These are phyloP conservation scores for Aspergillus carbonarius DNA, from an alignment of 2,329 filamentous ascomycete species.

Conservation along the genomic window DNA sequence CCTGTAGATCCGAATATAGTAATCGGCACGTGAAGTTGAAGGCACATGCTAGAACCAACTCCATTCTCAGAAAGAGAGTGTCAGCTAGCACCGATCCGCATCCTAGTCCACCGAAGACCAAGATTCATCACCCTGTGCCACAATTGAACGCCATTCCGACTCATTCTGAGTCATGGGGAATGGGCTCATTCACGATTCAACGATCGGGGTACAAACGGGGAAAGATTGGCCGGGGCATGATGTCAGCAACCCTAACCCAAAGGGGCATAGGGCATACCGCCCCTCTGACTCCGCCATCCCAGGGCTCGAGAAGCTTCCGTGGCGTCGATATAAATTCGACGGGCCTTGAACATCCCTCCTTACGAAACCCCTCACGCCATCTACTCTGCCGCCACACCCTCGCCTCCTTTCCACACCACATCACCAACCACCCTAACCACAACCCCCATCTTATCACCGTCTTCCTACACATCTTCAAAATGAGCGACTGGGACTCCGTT, in stretches of 20 bases:
- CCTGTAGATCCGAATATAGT: too few species aligned
- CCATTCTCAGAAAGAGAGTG: too few species aligned
- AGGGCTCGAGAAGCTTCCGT: conserved; percentile 42
- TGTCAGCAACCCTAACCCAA: conserved; percentile 22
- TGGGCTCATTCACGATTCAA: neutral
- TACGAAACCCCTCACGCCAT: conserved; percentile 30
- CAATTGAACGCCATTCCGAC: neutral
- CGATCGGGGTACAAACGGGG: neutral
- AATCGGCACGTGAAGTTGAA: too few species aligned
- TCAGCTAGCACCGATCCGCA: too few species aligned
- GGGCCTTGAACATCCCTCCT: conserved; percentile 23
- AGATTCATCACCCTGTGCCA: too few species aligned
- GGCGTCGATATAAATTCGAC: conserved; percentile 38
- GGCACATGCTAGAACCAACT: too few species aligned
- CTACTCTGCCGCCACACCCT: conserved; percentile 22
- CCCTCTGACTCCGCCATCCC: conserved; percentile 25
- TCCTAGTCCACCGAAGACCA: too few species aligned
- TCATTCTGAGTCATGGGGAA: neutral
- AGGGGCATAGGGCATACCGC: conserved; percentile 24
- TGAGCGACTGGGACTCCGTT: conserved; percentile 82
- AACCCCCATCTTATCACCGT: neutral
- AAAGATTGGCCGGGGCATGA: conserved; percentile 10
- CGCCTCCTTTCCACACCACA: conserved; percentile 8
- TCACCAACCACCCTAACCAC: neutral
- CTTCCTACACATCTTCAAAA: conserved; percentile 31